phyloP scores from a whole-genome alignment of 345 rosid genomes.

The Melaleuca alternifolia region DNA sequence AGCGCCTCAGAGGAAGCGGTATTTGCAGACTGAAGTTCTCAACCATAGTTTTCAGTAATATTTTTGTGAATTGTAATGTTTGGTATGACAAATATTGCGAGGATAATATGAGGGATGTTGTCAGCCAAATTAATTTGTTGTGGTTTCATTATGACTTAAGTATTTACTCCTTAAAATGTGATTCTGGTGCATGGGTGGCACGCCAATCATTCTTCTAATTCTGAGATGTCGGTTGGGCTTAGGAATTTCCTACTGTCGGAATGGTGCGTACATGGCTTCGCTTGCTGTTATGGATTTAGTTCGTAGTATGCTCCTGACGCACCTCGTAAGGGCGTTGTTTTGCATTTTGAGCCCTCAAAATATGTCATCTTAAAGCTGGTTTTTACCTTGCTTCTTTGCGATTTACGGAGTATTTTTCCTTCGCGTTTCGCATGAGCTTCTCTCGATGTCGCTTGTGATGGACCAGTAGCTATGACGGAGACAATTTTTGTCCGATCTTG shows the following conservation, averaged over 20 bases:
- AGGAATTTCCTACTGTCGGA: not conserved
- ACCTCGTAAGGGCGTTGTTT: not conserved
- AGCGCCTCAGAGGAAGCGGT: not conserved
- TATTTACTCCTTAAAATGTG: not conserved
- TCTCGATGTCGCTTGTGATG: not conserved
- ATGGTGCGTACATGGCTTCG: not conserved
- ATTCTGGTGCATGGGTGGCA: not conserved
- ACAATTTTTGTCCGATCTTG: not conserved
- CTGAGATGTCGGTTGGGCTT: not conserved
- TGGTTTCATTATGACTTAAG: not conserved
- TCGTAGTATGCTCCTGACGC: not conserved
- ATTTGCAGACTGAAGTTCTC: not conserved
- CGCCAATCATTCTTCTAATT: not conserved
- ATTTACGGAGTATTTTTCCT: not conserved
- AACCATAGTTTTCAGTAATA: not conserved
- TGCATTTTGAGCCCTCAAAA: not conserved
- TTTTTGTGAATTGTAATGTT: not conserved
- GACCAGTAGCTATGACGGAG: not conserved
- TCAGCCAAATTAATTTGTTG: not conserved
- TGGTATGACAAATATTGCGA: not conserved
- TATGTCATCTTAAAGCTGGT: not conserved
- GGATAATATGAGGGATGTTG: not conserved
- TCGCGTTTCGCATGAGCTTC: not conserved
- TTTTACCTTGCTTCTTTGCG: not conserved
- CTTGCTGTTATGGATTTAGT: not conserved